Conservation (phyloP, 495 filamentous ascomycete genomes). For the Neurospora intermedia region DNA sequence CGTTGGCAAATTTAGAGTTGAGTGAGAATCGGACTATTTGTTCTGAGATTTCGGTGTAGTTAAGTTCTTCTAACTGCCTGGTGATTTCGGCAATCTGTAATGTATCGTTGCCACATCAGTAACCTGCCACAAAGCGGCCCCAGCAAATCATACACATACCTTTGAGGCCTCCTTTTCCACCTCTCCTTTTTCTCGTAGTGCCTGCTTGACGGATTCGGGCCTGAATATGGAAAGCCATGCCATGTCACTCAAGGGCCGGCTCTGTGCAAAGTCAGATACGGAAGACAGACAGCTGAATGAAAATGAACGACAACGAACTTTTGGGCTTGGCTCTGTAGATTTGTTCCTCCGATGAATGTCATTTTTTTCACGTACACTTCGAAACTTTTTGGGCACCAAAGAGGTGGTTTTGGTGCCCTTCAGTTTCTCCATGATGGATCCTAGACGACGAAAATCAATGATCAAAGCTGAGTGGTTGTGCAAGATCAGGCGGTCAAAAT, state of each 20-base stretch:
- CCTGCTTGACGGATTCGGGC: constrained; percentile 39
- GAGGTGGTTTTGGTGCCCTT: constrained; percentile 11
- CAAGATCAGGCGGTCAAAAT: neutral
- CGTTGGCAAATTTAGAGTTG: constrained; percentile 48
- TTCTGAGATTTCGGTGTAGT: constrained; percentile 45
- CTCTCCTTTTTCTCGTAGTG: constrained; percentile 46
- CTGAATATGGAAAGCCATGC: constrained; percentile 45
- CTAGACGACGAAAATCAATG: neutral
- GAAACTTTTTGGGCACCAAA: constrained; percentile 40
- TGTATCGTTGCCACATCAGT: neutral
- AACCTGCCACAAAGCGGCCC: neutral
- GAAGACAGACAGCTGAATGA: constrained; percentile 4
- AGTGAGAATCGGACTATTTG: constrained; percentile 65
- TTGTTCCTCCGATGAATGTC: constrained; percentile 37
- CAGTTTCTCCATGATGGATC: constrained; percentile 14
- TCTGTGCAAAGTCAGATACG: constrained; percentile 19
- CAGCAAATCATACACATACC: constrained; percentile 13
- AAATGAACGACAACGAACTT: constrained; percentile 27
- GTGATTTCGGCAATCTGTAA: constrained; percentile 45
- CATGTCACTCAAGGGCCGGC: constrained; percentile 29
- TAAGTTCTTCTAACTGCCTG: constrained; percentile 38
- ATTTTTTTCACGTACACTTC: constrained; percentile 63
- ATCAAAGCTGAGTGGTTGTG: neutral
- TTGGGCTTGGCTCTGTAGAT: constrained; percentile 37
- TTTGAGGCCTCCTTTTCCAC: constrained; percentile 32